Conservation (phyloP, 495 filamentous ascomycete species). For the Neurospora tetrasperma region DNA sequence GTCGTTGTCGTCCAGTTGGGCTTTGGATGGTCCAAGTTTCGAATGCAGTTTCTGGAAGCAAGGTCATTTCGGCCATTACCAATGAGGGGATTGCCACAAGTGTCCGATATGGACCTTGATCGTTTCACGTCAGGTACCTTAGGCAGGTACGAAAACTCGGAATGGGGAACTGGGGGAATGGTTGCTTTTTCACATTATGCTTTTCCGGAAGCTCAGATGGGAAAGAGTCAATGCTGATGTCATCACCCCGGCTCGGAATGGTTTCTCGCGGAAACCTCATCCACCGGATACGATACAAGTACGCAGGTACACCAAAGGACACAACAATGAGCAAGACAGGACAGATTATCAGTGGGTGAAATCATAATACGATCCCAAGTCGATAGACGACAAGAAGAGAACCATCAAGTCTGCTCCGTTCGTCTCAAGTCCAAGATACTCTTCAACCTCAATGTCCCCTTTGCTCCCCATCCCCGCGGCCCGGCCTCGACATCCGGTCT, state of each 20-base stretch:
- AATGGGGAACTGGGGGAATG: not conserved
- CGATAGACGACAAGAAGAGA: not conserved
- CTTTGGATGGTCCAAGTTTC: not conserved
- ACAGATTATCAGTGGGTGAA: not conserved
- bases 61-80: not conserved
- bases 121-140: not conserved
- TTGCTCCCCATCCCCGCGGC: constrained; percentile 69
- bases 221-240: not conserved
- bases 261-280: not conserved
- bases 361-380: not conserved
- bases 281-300: not conserved
- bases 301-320: not conserved
- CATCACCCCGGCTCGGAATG: not conserved
- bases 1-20: not conserved
- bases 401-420: not conserved
- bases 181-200: not conserved
- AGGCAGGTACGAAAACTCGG: not conserved
- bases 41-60: not conserved
- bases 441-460: constrained; percentile 53
- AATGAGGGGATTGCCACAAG: not conserved
- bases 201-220: not conserved
- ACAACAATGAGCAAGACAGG: not conserved
- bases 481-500: constrained; percentile 64
- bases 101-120: not conserved
- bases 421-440: constrained; percentile 54